Conservation (phyloP, 768 basidiomycete genomes). For the Mrakia blollopis region DNA sequence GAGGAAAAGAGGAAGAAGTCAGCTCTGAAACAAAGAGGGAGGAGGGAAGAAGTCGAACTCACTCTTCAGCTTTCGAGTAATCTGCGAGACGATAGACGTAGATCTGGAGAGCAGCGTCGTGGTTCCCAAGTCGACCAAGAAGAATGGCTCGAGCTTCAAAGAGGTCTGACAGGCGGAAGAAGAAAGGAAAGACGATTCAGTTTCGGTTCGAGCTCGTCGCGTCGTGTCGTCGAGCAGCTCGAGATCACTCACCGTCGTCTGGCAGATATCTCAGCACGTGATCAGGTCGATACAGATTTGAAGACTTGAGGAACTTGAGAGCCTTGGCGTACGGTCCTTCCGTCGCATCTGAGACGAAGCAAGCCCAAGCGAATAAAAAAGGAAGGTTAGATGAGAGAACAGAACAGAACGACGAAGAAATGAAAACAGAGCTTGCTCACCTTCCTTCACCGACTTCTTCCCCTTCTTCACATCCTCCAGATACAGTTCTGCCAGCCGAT, state of each 20-base stretch:
- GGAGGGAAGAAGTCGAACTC: slow-evolving; percentile 38
- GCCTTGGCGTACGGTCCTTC: slow-evolving; percentile 65
- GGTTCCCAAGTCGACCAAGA: slow-evolving; percentile 79
- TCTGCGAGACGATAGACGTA: slow-evolving; percentile 85
- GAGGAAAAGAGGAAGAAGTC: slow-evolving; percentile 19
- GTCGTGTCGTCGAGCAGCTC: not conserved
- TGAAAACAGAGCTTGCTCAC: not conserved
- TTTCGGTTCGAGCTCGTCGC: not conserved
- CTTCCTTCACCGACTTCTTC: slow-evolving; percentile 48
- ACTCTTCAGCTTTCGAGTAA: slow-evolving; percentile 85
- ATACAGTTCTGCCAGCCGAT: slow-evolving; percentile 83
- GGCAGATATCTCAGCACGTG: slow-evolving; percentile 76
- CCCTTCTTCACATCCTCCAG: slow-evolving; percentile 56
- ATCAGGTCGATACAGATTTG: slow-evolving; percentile 66
- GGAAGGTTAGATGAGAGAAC: not conserved
- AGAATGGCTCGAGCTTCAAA: slow-evolving; percentile 89
- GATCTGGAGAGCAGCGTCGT: slow-evolving; percentile 89
- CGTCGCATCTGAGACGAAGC: slow-evolving; percentile 53
- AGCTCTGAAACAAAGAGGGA: slow-evolving; percentile 11
- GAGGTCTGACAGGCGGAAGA: slow-evolving; percentile 55
- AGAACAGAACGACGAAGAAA: not conserved
- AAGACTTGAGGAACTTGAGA: slow-evolving; percentile 67
- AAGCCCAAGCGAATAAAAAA: no score
- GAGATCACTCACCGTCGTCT: slow-evolving; percentile 58
- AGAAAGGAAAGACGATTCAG: not conserved